Base-by-base conservation (phyloP, 2,329 filamentous ascomycete genomes). In the Ceratocystis papillata region DNA sequence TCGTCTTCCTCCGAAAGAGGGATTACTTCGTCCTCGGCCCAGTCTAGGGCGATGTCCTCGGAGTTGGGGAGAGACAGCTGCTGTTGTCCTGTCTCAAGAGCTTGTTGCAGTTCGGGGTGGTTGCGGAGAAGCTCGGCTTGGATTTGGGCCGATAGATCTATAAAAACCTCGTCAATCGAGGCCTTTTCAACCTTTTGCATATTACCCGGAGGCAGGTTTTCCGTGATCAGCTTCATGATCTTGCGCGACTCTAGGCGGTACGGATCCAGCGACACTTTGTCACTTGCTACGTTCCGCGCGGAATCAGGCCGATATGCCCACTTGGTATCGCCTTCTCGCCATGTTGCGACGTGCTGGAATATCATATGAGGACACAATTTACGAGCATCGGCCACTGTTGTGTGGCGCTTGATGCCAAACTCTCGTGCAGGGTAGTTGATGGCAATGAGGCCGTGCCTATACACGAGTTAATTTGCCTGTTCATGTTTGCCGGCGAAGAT, bases 181-280 rank as follows among this genome's bases (percentile, higher is more conserved):
- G 93, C 94, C 74, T 97, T 99, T 78, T 99, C 93, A 57, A 96
- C 84, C 71, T 81, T 85, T 73, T 90, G 88, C 68, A 85, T 74
- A 55, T 82, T 75, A 0, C 80, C 73, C 1, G 88, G 87, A 1
- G 88, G 87, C 57, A 96, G 76, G 44, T 79, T 78, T 3, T 88
- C 87, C 73, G 91, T 93, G 73, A 97, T 89, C 66, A 85, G 76
- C 10, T 85, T 83, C 71, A 97, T 74, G 67, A 97, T 96, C 76
- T 82, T 88, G 69, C 91, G 83, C 20, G 89, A 95, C 75, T 96
- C 84, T 37, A 89, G 80, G 45, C 94, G 83, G 75, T 97, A 99
- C 8, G 91, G 90, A 74, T 99, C 94, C 48, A 99, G 78, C 5
- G 89, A 96, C 46, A 97, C 94, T 76, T 99, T 99, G 74, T 96